Evolutionary conservation across 2,329 filamentous ascomycete species (phyloP).

Genomic region (Penicillium sp.): DNA sequence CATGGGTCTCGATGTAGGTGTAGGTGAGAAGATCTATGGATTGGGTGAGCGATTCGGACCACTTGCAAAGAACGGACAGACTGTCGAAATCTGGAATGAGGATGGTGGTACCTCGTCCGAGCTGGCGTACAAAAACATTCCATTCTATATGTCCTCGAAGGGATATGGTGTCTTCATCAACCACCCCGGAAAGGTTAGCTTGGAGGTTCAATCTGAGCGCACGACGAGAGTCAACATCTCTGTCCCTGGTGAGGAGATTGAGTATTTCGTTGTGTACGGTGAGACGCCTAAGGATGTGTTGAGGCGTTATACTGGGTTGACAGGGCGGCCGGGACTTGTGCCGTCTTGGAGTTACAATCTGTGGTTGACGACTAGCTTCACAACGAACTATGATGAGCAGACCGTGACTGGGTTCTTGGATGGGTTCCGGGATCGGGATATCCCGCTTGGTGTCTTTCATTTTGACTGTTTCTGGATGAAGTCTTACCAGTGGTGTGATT

Average conservation of each 20-base stretch:
- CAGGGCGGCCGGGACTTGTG: constrained; percentile 63
- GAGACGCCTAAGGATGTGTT: constrained; percentile 71
- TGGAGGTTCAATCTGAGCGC: constrained; percentile 75
- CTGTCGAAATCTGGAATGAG: constrained; percentile 63
- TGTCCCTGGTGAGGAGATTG: constrained; percentile 67
- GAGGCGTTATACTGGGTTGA: constrained; percentile 65
- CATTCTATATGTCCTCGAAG: constrained; percentile 52
- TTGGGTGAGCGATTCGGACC: constrained; percentile 75
- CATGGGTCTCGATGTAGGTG: constrained; percentile 38
- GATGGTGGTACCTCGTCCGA: constrained; percentile 50
- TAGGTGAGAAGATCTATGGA: constrained; percentile 69
- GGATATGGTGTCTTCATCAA: constrained; percentile 79
- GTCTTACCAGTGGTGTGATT: constrained; percentile 74
- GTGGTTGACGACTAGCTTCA: constrained; percentile 73
- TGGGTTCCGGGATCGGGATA: constrained; percentile 65
- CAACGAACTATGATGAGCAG: constrained; percentile 69
- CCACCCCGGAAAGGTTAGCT: constrained; percentile 65
- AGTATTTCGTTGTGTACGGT: constrained; percentile 74
- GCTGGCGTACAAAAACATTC: constrained; percentile 44
- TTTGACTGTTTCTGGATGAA: constrained; percentile 80
- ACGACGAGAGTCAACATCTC: constrained; percentile 69
- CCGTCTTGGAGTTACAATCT: constrained; percentile 75
- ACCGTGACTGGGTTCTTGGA: constrained; percentile 68
- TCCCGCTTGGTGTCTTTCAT: constrained; percentile 71
- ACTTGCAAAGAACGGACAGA: constrained; percentile 74